Conservation (phyloP, 2,329 filamentous ascomycete genomes). For the Sporothrix protearum region DNA sequence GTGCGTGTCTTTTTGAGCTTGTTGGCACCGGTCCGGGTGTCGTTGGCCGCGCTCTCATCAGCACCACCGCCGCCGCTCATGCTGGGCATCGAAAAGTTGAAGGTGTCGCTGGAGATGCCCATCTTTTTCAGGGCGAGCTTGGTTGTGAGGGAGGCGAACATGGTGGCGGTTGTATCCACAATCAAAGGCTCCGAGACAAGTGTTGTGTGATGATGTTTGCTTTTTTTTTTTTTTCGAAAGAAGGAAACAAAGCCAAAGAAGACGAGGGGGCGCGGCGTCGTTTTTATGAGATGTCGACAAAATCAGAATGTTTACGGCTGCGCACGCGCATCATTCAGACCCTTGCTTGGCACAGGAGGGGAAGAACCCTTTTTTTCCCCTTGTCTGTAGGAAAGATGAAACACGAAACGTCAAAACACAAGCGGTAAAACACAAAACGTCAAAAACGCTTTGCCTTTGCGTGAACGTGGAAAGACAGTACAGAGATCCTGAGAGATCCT, state of each 20-base stretch:
- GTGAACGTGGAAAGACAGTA: background rate
- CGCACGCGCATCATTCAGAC: background rate
- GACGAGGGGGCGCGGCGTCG: too few species aligned
- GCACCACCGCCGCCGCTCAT: conserved; percentile 32
- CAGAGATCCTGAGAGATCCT: background rate
- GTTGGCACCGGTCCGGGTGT: conserved; percentile 22
- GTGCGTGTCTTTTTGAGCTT: conserved; percentile 34
- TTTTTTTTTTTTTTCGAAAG: background rate
- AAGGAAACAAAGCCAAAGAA: background rate
- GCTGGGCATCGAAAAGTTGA: conserved; percentile 42
- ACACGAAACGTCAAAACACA: conserved; percentile 12
- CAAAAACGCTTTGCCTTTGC: background rate
- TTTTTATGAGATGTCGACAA: background rate
- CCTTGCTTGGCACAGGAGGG: background rate
- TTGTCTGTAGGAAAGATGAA: conserved; percentile 1
- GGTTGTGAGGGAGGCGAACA: conserved; percentile 55
- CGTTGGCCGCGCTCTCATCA: background rate
- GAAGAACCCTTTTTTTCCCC: background rate
- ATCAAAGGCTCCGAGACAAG: background rate
- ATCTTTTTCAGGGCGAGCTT: conserved; percentile 58
- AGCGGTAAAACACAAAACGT: too few species aligned
- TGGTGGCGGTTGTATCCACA: conserved; percentile 33
- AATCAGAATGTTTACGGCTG: background rate
- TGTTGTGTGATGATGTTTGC: background rate
- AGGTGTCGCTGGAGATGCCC: conserved; percentile 50